Conservation (phyloP, 1,284 basidiomycete genomes). For the Apiotrichum montevideense region DNA sequence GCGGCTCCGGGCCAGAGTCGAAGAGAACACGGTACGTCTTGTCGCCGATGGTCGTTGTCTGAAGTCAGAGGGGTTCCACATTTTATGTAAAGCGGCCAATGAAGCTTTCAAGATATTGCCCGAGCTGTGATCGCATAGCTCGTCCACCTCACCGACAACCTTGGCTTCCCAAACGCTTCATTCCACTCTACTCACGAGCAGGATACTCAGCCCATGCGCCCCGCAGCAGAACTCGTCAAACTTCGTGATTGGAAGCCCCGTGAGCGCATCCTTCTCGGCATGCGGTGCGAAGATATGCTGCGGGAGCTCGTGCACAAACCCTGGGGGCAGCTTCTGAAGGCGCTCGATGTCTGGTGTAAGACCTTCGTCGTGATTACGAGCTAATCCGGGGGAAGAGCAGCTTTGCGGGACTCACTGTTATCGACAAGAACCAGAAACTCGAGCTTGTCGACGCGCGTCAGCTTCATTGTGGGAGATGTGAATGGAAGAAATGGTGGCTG, state of each 20-base stretch:
- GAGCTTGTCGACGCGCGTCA: conserved; percentile 31
- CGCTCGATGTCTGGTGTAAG: conserved; percentile 45
- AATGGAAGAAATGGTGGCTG: background rate
- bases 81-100: too few relatives aligned
- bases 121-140: too few relatives aligned
- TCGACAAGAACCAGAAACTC: conserved; percentile 39
- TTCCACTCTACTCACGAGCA: conserved; percentile 55
- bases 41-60: conserved; percentile 47
- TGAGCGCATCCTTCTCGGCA: conserved; percentile 46
- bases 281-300: conserved; percentile 53
- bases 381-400: too few relatives aligned
- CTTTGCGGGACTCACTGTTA: conserved; percentile 23
- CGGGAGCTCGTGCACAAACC: conserved; percentile 65
- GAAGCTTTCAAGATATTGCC: too few relatives aligned
- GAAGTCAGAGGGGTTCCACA: background rate
- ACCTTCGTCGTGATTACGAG: too few relatives aligned
- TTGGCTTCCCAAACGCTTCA: too few relatives aligned
- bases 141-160: too few relatives aligned
- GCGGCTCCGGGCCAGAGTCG: conserved; percentile 71
- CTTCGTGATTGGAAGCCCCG: conserved; percentile 61
- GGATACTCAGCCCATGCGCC: conserved; percentile 71
- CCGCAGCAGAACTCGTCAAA: conserved; percentile 73
- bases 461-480: background rate
- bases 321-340: conserved; percentile 69
- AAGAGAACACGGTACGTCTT: conserved; percentile 58